Conservation (phyloP, 2,329 filamentous ascomycete genomes). For the Phialophora tarda region DNA sequence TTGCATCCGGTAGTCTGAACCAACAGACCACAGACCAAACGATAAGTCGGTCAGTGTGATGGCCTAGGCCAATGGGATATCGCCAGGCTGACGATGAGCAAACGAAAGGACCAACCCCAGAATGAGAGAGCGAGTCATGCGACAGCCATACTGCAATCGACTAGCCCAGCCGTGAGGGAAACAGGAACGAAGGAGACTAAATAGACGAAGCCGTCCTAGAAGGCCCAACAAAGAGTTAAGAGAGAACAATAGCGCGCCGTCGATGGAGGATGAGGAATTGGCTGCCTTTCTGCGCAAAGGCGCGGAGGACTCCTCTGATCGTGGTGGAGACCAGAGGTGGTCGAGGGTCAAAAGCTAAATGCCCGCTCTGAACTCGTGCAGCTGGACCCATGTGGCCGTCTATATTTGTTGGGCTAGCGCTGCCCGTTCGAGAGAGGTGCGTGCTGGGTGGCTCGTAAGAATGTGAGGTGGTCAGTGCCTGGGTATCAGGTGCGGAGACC, state of each 20-base stretch:
- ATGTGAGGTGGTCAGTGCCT: constrained; percentile 7
- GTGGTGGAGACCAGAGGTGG: constrained; percentile 8
- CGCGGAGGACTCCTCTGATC: constrained; percentile 17
- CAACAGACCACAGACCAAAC: constrained; percentile 1
- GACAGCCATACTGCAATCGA: constrained; percentile 27
- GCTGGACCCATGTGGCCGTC: constrained; percentile 35
- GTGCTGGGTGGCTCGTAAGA: constrained; percentile 28
- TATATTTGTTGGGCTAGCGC: constrained; percentile 30
- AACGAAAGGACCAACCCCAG: constrained; percentile 14
- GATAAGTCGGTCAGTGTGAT: constrained; percentile 24
- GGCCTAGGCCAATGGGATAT: constrained; percentile 29
- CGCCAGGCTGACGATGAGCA: constrained; percentile 24
- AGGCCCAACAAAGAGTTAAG: constrained; percentile 21
- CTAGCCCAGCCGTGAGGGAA: constrained; percentile 20
- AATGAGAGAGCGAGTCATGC: constrained; percentile 21
- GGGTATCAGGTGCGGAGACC: constrained; percentile 4
- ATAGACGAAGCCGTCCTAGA: constrained; percentile 31
- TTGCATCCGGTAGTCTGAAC: not conserved
- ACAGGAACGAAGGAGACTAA: constrained; percentile 27
- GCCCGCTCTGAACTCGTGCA: constrained; percentile 24
- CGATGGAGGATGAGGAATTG: constrained; percentile 28
- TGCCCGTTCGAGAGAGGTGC: constrained; percentile 34
- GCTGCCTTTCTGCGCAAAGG: constrained; percentile 27
- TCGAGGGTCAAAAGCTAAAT: constrained; percentile 14
- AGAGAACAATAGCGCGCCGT: constrained; percentile 16